These are phyloP conservation scores for Cochlearia excelsa DNA, from an alignment of 345 rosid genomes.

Conservation along the genomic window DNA sequence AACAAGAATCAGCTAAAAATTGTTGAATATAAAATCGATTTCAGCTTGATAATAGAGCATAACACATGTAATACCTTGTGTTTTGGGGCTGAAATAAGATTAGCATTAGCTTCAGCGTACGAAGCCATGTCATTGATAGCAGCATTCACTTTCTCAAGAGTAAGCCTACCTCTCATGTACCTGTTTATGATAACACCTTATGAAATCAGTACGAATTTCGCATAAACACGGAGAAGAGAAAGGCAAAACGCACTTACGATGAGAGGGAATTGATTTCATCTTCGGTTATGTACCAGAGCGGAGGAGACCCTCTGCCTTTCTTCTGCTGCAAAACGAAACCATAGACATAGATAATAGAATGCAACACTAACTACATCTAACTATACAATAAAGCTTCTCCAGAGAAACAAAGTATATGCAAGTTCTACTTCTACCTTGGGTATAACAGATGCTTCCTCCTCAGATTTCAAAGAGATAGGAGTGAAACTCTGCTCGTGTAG, in stretches of 20 bases:
- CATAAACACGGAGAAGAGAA: background rate
- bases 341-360: background rate
- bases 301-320: conserved; percentile 70
- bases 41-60: background rate
- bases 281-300: conserved; percentile 65
- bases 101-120: conserved; percentile 76
- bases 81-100: conserved; percentile 75
- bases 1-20: conserved; percentile 14
- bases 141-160: conserved; percentile 87
- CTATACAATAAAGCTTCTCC: background rate
- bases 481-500: conserved; percentile 32
- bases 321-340: conserved; percentile 54
- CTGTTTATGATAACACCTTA: conserved; percentile 36
- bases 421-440: conserved; percentile 51
- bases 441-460: conserved; percentile 48
- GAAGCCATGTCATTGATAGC: conserved; percentile 83
- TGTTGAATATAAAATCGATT: conserved; percentile 3
- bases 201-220: background rate
- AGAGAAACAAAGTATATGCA: background rate
- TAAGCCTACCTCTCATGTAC: conserved; percentile 97
- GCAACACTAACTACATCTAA: background rate
- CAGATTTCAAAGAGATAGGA: conserved; percentile 37
- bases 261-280: conserved; percentile 69
- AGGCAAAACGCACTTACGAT: conserved; percentile 47
- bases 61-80: conserved; percentile 55